Evolutionary conservation across 2,329 filamentous ascomycete species (phyloP).

Genomic region (Neofusicoccum kwambonambiense): DNA sequence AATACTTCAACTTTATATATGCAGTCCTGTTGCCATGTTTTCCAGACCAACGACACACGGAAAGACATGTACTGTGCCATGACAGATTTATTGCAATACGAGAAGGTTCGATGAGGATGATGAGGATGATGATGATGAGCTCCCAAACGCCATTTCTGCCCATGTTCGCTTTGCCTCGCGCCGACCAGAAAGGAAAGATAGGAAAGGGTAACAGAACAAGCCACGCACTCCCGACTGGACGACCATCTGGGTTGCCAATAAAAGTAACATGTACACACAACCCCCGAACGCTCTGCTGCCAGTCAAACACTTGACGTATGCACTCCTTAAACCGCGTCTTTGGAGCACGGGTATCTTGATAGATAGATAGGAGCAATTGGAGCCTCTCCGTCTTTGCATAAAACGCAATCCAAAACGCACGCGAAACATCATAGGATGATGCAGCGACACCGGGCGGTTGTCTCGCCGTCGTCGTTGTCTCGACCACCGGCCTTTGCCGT

Average conservation of each 20-base stretch:
- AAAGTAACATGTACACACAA: slow-evolving; percentile 8
- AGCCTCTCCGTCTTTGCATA: neutral
- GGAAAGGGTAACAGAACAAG: neutral
- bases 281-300: neutral
- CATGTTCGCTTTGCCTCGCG: slow-evolving; percentile 14
- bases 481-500: slow-evolving; percentile 56
- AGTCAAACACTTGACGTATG: neutral
- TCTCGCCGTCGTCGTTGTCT: slow-evolving; percentile 55
- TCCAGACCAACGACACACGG: no score
- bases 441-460: slow-evolving; percentile 62
- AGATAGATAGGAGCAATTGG: slow-evolving; percentile 8
- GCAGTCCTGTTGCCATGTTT: no score
- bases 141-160: slow-evolving; percentile 14
- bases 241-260: neutral
- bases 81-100: neutral
- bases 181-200: neutral
- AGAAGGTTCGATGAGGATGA: neutral
- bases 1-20: no score
- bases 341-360: slow-evolving; percentile 6
- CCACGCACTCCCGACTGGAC: neutral
- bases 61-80: neutral
- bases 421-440: slow-evolving; percentile 49
- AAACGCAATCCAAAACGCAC: neutral
- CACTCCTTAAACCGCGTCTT: slow-evolving; percentile 5
- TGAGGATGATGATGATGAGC: slow-evolving; percentile 1